Conservation (phyloP, 2,329 filamentous ascomycete species). For the Ophiostoma novo-ulmi region DNA sequence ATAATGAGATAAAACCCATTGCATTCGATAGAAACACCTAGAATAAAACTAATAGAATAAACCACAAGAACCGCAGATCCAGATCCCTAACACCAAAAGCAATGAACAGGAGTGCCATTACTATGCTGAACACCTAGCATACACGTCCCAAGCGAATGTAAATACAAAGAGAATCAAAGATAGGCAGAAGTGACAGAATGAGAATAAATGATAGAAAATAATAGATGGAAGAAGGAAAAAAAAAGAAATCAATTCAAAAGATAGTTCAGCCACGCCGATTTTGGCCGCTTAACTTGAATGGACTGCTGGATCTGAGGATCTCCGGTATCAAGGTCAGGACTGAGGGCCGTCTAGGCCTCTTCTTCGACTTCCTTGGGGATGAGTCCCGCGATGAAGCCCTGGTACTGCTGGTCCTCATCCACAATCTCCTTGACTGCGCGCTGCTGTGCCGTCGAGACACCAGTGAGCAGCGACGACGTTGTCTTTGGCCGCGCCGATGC, state of each 20-base stretch:
- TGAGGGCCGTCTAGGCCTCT: slow-evolving; percentile 49
- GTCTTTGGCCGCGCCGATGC: background rate
- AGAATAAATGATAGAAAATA: background rate
- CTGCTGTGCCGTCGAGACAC: slow-evolving; percentile 19
- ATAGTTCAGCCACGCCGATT: too few species aligned
- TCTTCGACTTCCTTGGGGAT: slow-evolving; percentile 40
- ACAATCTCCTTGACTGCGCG: slow-evolving; percentile 30
- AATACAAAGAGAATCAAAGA: background rate
- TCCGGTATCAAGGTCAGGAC: background rate
- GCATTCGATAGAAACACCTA: background rate
- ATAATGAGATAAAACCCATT: background rate
- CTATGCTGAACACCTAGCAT: background rate
- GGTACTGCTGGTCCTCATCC: slow-evolving; percentile 44
- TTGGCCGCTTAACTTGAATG: background rate
- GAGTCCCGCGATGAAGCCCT: slow-evolving; percentile 41
- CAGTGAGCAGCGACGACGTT: background rate
- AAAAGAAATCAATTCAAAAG: too few species aligned
- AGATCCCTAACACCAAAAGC: background rate
- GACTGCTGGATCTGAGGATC: background rate
- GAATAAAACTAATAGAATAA: background rate
- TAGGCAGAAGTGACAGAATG: background rate
- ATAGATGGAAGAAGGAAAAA: background rate
- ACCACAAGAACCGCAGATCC: background rate
- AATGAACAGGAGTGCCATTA: background rate
- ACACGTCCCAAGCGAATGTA: background rate